Base-by-base conservation (phyloP, 2,329 filamentous ascomycete species). In the Tolypocladium pustulatum region DNA sequence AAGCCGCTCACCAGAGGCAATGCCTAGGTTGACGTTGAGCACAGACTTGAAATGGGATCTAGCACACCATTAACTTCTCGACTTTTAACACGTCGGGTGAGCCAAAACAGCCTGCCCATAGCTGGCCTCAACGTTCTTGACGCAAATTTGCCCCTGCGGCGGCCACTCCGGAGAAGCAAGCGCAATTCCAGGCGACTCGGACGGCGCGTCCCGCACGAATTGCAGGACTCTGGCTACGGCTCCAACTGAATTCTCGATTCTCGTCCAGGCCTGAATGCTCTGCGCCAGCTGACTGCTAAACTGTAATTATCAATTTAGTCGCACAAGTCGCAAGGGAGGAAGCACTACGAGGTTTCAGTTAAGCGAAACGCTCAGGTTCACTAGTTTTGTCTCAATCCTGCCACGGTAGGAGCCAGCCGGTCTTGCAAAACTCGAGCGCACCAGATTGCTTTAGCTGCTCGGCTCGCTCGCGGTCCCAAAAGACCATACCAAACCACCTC, bases 1-100 rank as follows among this genome's bases (percentile, higher is more conserved):
- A 8, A 76, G 66, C 34, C 74, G 73, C 40, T 72, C 67, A 0
- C 74, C 71, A 0, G 71, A 52, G 0, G 61, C 30, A 34, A 76
- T 68, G 0, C 61, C 58, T 0, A 76, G 56, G 12, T 57, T 66
- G 1, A 75, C 43, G 17, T 66, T 62, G 0, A 76, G 62, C 0
- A 69, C 69, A 12, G 63, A 61, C 9, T 36, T 10, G 12, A 20
- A 30, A 13, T 22, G 36, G 20, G 22, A 30, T 13, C 54, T 40
- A 15, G 34, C 7, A 13, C 17, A 20, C 22, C 20, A 32, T 51
- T 43, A 43, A n/a, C n/a, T 43, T n/a, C 38, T 10, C 40, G 40
- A n/a, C n/a, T 43, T 12, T 20, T 8, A 43, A 22, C 40, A 10
- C n/a, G n/a, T n/a, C 8, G 40, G 8, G n/a, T 8, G 15, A 8